Evolutionary conservation across 2,329 filamentous ascomycete genomes (phyloP).

Genomic region (Trichoderma atrobrunneum): DNA sequence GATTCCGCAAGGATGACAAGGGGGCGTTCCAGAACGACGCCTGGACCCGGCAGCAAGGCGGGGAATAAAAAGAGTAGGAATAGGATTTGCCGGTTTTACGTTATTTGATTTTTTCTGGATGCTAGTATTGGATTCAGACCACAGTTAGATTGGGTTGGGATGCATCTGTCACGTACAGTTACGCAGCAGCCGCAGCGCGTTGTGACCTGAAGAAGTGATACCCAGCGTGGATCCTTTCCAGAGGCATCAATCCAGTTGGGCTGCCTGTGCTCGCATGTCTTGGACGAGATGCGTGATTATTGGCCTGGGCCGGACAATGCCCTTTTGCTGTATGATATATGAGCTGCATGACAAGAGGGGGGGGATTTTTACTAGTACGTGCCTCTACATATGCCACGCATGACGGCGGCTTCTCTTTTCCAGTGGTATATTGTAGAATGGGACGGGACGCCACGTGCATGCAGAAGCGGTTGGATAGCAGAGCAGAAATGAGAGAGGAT

Average conservation of each 20-base stretch:
- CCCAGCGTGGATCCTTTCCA: slow-evolving; percentile 2
- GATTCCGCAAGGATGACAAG: slow-evolving; percentile 31
- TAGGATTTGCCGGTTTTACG: background rate
- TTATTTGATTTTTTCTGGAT: slow-evolving; percentile 1
- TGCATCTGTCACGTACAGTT: slow-evolving; percentile 14
- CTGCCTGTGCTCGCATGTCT: background rate
- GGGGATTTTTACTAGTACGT: background rate
- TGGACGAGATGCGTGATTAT: slow-evolving; percentile 9
- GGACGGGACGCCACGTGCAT: slow-evolving; percentile 16
- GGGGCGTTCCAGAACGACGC: slow-evolving; percentile 31
- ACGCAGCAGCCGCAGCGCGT: background rate
- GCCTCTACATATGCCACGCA: slow-evolving; percentile 9
- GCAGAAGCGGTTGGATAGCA: slow-evolving; percentile 12
- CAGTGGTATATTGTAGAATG: background rate
- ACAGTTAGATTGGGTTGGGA: slow-evolving; percentile 10
- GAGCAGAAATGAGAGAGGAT: background rate
- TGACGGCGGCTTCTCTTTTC: background rate
- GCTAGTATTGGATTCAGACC: background rate
- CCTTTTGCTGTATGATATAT: slow-evolving; percentile 5
- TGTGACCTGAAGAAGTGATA: background rate
- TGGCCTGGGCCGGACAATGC: background rate
- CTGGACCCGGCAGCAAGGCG: slow-evolving; percentile 28
- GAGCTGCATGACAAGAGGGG: slow-evolving; percentile 2
- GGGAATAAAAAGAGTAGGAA: background rate
- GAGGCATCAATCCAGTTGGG: background rate